A percentile compares a stretch with the other conserved stretches of the same genome.
These are phyloP conservation scores for Geotrichum fermentans DNA, from an alignment of 1,139 yeast species.

Conservation along the genomic window DNA sequence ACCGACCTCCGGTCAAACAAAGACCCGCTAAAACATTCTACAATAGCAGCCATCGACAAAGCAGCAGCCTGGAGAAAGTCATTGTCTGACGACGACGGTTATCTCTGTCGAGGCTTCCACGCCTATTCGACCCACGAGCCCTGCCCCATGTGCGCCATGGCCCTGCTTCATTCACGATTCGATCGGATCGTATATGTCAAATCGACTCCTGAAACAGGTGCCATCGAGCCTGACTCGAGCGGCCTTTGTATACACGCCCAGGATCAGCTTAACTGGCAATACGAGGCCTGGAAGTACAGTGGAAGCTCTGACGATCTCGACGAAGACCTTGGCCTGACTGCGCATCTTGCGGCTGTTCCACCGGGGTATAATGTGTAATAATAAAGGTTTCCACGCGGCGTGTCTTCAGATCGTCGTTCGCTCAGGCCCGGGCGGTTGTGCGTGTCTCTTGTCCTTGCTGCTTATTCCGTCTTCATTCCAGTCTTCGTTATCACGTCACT, in stretches of 20 bases:
- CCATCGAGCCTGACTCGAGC: slow-evolving; percentile 51
- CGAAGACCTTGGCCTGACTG: slow-evolving; percentile 1
- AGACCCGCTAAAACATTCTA: slow-evolving; percentile 61
- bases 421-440: neutral
- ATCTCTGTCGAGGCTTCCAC: slow-evolving; percentile 70
- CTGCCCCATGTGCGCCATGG: slow-evolving; percentile 96
- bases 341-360: neutral
- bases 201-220: slow-evolving; percentile 49
- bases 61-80: slow-evolving; percentile 35
- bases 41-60: slow-evolving; percentile 60
- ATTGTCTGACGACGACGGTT: slow-evolving; percentile 31
- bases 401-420: neutral
- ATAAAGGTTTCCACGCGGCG: neutral
- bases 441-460: too few species aligned
- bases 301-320: slow-evolving; percentile 30
- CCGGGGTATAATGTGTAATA: slow-evolving; percentile 7
- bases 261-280: slow-evolving; percentile 70
- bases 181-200: slow-evolving; percentile 60
- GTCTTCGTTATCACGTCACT: too few species aligned
- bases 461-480: too few species aligned
- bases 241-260: slow-evolving; percentile 72
- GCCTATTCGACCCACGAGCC: slow-evolving; percentile 94
- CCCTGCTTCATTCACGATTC: slow-evolving; percentile 84
- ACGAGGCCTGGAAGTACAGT: slow-evolving; percentile 69
- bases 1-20: slow-evolving; percentile 40